phyloP scores from a whole-genome alignment of 495 filamentous ascomycete species.

The Hyphodiscus hymeniophilus region DNA sequence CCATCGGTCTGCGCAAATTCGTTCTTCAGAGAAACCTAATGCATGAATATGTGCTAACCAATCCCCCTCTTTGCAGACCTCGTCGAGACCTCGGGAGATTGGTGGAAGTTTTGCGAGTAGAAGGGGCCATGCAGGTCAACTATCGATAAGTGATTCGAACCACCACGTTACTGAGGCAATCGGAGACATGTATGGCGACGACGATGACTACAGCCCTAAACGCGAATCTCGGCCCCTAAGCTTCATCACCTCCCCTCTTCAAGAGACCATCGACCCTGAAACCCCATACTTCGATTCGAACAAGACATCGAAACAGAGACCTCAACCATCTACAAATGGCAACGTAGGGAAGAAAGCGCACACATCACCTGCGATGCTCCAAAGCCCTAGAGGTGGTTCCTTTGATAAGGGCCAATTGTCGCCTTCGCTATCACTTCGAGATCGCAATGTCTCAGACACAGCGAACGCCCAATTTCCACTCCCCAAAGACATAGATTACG shows the following conservation, averaged over 20 bases:
- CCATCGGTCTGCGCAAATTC: constrained; percentile 1
- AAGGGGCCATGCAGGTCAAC: constrained; percentile 45
- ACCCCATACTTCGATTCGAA: constrained; percentile 28
- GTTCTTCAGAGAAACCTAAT: neutral
- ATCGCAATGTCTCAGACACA: constrained; percentile 14
- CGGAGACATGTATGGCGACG: constrained; percentile 88
- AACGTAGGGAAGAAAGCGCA: constrained; percentile 14
- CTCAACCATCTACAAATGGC: constrained; percentile 18
- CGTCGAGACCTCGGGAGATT: constrained; percentile 45
- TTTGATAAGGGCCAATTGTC: constrained; percentile 36
- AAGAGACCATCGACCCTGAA: constrained; percentile 24
- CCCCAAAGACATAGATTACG: constrained; percentile 78
- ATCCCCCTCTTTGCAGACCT: constrained; percentile 33
- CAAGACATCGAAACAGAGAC: constrained; percentile 21
- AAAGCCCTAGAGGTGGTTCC: constrained; percentile 13
- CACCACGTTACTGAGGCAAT: constrained; percentile 99
- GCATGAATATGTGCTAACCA: constrained; percentile 9
- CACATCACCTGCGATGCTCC: constrained; percentile 19
- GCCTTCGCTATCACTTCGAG: constrained; percentile 50
- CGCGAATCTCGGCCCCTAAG: constrained; percentile 54
- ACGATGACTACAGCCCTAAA: constrained; percentile 48
- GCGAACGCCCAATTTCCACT: constrained; percentile 44
- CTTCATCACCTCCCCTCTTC: constrained; percentile 47
- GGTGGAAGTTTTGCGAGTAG: constrained; percentile 45
- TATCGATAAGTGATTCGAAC: constrained; percentile 54